These are phyloP conservation scores for Evernia prunastri DNA, from an alignment of 495 filamentous ascomycete species.

Conservation along the genomic window DNA sequence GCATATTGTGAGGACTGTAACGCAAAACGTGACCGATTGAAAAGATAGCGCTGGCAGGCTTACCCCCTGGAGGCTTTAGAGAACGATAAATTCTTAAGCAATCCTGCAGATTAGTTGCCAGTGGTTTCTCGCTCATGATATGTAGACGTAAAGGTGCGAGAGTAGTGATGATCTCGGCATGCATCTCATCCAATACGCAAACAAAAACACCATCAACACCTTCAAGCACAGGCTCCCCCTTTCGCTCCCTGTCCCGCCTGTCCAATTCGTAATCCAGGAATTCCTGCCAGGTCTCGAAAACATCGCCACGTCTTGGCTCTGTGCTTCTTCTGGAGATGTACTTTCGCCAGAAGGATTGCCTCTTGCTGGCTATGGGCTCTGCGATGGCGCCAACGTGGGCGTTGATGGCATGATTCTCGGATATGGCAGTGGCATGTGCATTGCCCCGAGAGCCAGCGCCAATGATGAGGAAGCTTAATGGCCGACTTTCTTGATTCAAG, in stretches of 20 bases:
- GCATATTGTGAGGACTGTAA: constrained; percentile 86
- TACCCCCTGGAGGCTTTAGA: constrained; percentile 32
- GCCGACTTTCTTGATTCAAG: neutral
- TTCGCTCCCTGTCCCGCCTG: constrained; percentile 38
- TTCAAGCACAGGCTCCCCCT: constrained; percentile 29
- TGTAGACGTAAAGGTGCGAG: constrained; percentile 65
- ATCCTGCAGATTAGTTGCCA: constrained; percentile 69
- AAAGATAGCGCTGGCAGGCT: constrained; percentile 53
- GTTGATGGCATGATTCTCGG: constrained; percentile 45
- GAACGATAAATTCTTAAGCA: constrained; percentile 67
- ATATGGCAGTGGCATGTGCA: constrained; percentile 60
- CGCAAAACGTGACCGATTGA: constrained; percentile 74
- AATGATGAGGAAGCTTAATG: constrained; percentile 60
- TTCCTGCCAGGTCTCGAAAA: constrained; percentile 67
- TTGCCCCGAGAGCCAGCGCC: constrained; percentile 81
- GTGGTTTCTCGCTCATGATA: constrained; percentile 91
- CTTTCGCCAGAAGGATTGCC: constrained; percentile 55
- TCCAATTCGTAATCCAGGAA: constrained; percentile 59
- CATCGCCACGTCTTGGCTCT: constrained; percentile 29
- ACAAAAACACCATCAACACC: constrained; percentile 79
- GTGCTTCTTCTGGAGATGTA: constrained; percentile 53
- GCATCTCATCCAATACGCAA: constrained; percentile 82
- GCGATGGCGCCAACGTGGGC: constrained; percentile 68
- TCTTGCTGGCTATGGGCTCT: constrained; percentile 75
- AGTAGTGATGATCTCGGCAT: constrained; percentile 67